A percentile compares a stretch with the other conserved stretches of the same genome.
These are phyloP conservation scores for Naganishia kalamii DNA, from an alignment of 768 basidiomycete genomes.

Conservation along the genomic window DNA sequence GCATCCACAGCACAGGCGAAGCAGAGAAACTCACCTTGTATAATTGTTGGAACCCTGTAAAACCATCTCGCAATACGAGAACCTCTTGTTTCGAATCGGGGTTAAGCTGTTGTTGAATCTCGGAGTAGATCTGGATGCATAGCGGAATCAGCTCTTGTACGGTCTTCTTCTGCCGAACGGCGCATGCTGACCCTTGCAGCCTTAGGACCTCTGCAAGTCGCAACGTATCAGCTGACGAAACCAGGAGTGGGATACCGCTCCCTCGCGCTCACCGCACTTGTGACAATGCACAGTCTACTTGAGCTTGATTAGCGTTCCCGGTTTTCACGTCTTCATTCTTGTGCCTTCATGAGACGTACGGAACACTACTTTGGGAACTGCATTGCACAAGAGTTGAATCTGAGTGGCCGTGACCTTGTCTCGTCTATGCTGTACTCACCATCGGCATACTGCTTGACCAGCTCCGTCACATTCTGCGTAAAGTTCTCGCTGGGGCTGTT, in stretches of 20 bases:
- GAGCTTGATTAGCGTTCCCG: background rate
- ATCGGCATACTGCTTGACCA: constrained; percentile 36
- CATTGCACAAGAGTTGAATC: background rate
- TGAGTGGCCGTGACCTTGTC: background rate
- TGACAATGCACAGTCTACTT: constrained; percentile 42
- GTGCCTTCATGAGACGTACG: constrained; percentile 27
- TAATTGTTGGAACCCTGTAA: constrained; percentile 41
- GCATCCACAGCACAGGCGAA: background rate
- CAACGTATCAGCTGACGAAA: background rate
- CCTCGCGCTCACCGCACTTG: constrained; percentile 28
- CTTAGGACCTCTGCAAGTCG: constrained; percentile 37
- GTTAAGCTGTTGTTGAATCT: constrained; percentile 28
- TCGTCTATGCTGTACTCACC: constrained; percentile 24
- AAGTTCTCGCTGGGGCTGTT: constrained; percentile 41
- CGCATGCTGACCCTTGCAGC: constrained; percentile 37
- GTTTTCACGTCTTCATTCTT: background rate
- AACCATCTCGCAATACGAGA: constrained; percentile 42
- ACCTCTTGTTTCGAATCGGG: constrained; percentile 35
- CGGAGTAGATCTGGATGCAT: constrained; percentile 41
- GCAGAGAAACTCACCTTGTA: constrained; percentile 32
- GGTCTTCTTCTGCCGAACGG: no score
- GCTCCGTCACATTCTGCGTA: constrained; percentile 35
- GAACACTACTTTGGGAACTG: constrained; percentile 34
- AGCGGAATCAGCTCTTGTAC: background rate
- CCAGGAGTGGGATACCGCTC: no score